Percentiles rank a stretch among this genome's conserved stretches.
Conservation (phyloP, 768 basidiomycete genomes). For the Russula emetica region DNA sequence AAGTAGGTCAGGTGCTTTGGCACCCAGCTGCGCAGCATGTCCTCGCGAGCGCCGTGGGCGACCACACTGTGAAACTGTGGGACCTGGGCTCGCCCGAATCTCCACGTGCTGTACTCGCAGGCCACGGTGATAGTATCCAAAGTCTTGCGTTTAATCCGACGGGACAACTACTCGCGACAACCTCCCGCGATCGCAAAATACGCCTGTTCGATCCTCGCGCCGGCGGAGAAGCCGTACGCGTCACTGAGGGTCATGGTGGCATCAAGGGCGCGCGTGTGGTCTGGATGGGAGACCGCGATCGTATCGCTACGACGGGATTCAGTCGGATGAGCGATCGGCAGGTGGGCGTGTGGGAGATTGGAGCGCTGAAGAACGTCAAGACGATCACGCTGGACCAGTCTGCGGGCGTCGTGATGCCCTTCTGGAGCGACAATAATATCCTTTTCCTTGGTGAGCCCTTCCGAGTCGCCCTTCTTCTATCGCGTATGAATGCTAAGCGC, state of each 20-base stretch:
- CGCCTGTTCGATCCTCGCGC: slow-evolving; percentile 87
- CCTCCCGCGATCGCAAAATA: slow-evolving; percentile 88
- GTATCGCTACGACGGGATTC: slow-evolving; percentile 63
- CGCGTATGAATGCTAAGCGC: neutral
- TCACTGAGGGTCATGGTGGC: slow-evolving; percentile 84
- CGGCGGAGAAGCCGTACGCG: slow-evolving; percentile 75
- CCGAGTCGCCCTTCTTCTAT: neutral
- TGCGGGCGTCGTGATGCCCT: slow-evolving; percentile 94
- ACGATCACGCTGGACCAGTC: slow-evolving; percentile 80
- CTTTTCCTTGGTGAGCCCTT: slow-evolving; percentile 62
- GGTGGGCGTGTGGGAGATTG: slow-evolving; percentile 84
- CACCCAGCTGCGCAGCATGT: slow-evolving; percentile 88
- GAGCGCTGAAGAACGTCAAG: slow-evolving; percentile 69
- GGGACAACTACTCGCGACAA: slow-evolving; percentile 50
- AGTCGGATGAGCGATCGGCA: slow-evolving; percentile 96
- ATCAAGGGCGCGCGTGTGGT: slow-evolving; percentile 86
- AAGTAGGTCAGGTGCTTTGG: slow-evolving; percentile 91
- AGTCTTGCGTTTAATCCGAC: slow-evolving; percentile 74
- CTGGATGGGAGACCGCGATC: slow-evolving; percentile 73
- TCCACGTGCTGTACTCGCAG: slow-evolving; percentile 54
- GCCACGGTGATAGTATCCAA: slow-evolving; percentile 88
- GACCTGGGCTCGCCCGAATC: slow-evolving; percentile 69
- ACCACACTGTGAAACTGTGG: slow-evolving; percentile 85
- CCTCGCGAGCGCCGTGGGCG: slow-evolving; percentile 76
- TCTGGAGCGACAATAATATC: slow-evolving; percentile 94